These are phyloP conservation scores for Aspergillus diversus DNA, from an alignment of 495 filamentous ascomycete genomes.

Conservation along the genomic window DNA sequence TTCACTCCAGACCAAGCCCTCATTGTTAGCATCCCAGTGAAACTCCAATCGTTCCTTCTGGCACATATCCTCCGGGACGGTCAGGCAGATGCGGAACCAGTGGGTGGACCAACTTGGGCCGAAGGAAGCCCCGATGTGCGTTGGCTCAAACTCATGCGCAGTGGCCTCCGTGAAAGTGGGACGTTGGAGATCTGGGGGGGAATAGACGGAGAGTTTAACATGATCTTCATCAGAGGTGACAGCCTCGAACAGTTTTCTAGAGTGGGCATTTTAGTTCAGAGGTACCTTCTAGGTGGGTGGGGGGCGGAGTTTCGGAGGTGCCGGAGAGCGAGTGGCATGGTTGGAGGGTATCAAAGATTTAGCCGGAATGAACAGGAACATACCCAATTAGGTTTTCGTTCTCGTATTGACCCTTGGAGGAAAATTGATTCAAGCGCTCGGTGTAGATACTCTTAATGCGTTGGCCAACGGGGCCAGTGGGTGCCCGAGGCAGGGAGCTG, in stretches of 20 bases:
- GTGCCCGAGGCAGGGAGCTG: slow-evolving; percentile 59
- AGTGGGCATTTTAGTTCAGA: not conserved
- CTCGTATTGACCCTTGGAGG: slow-evolving; percentile 77
- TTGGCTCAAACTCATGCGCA: slow-evolving; percentile 74
- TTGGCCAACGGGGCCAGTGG: slow-evolving; percentile 71
- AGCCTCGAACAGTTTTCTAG: slow-evolving; percentile 75
- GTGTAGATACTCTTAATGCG: slow-evolving; percentile 87
- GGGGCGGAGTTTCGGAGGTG: not conserved
- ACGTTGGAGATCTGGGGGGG: slow-evolving; percentile 73
- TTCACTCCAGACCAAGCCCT: slow-evolving; percentile 87
- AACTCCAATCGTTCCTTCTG: slow-evolving; percentile 83
- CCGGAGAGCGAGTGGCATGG: not conserved
- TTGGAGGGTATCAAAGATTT: not conserved
- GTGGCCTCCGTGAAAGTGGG: slow-evolving; percentile 91
- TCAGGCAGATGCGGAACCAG: slow-evolving; percentile 87
- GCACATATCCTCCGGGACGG: slow-evolving; percentile 69
- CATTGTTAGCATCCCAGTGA: slow-evolving; percentile 92
- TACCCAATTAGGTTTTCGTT: slow-evolving; percentile 73
- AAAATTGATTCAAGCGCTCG: slow-evolving; percentile 81
- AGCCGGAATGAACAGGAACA: slow-evolving; percentile 23
- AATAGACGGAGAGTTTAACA: slow-evolving; percentile 87
- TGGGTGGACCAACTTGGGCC: slow-evolving; percentile 98
- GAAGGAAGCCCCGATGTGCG: slow-evolving; percentile 76
- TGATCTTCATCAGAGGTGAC: slow-evolving; percentile 69
- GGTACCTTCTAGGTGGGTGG: slow-evolving; percentile 1